These are phyloP conservation scores for Acmispon strigosus DNA, from an alignment of 306 rosid genomes.

Conservation along the genomic window DNA sequence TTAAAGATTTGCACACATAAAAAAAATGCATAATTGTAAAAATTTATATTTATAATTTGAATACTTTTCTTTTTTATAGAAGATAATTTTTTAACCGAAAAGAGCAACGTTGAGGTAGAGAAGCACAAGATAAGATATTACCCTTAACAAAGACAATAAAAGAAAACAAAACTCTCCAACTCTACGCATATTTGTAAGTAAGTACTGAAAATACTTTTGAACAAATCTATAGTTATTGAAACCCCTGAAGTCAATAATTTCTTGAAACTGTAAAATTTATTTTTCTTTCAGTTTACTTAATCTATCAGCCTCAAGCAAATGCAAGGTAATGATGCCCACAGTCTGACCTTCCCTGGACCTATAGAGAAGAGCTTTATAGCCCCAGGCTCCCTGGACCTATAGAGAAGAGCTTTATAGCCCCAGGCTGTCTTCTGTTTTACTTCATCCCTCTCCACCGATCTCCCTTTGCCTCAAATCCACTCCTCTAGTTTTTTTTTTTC, in stretches of 20 bases:
- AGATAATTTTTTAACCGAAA: neutral
- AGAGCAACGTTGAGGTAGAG: neutral
- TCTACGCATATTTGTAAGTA: neutral
- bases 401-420: too few relatives aligned
- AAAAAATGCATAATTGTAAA: neutral
- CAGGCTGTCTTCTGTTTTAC: too few relatives aligned
- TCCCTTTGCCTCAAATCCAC: too few relatives aligned
- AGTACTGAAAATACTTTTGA: neutral
- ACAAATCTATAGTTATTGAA: neutral
- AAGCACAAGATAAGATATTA: neutral
- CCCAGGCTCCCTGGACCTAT: too few relatives aligned
- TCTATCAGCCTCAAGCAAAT: too few relatives aligned
- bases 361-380: too few relatives aligned
- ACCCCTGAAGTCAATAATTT: neutral
- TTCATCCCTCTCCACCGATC: too few relatives aligned
- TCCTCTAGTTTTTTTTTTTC: neutral
- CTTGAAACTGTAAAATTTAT: neutral
- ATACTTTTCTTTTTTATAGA: neutral
- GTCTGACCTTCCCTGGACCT: too few relatives aligned
- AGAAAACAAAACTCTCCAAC: neutral
- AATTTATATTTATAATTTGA: neutral
- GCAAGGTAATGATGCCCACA: too few relatives aligned
- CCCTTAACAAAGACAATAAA: neutral
- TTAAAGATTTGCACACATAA: neutral
- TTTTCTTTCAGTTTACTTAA: neutral